phyloP scores from a whole-genome alignment of 495 filamentous ascomycete species.

The Penicillium riverlandense region DNA sequence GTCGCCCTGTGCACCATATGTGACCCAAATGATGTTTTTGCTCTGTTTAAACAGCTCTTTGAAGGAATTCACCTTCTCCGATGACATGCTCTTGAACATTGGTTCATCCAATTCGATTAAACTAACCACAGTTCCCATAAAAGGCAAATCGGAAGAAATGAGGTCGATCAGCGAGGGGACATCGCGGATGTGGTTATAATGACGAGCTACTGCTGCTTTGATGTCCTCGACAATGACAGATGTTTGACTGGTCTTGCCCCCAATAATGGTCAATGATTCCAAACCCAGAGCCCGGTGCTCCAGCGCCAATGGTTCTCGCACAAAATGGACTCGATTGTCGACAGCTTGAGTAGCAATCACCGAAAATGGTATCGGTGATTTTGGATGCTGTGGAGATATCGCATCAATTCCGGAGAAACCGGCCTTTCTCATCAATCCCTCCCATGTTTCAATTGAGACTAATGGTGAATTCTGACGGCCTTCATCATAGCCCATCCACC shows the following conservation, averaged over 20 bases:
- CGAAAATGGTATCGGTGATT: conserved; percentile 22
- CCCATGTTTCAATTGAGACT: conserved; percentile 28
- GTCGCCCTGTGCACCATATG: conserved; percentile 18
- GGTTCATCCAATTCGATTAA: conserved; percentile 39
- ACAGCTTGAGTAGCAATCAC: conserved; percentile 39
- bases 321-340: conserved; percentile 23
- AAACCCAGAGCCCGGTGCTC: conserved; percentile 2
- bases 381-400: conserved; percentile 10
- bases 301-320: conserved; percentile 19
- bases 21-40: conserved; percentile 36
- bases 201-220: background rate
- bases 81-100: conserved; percentile 32
- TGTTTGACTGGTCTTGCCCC: conserved; percentile 10
- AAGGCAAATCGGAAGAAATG: conserved; percentile 1
- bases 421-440: conserved; percentile 20
- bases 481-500: conserved; percentile 47
- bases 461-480: conserved; percentile 29
- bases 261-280: conserved; percentile 19
- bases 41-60: conserved; percentile 23
- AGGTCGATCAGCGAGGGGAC: conserved; percentile 11
- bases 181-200: conserved; percentile 6
- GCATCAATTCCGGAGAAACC: conserved; percentile 45
- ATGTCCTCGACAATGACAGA: conserved; percentile 6
- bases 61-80: conserved; percentile 6
- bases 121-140: conserved; percentile 30